A percentile compares a stretch with the other conserved stretches of the same genome.
These are phyloP conservation scores for Arabidopsis thaliana DNA, from an alignment of 345 rosid species.

Conservation along the genomic window DNA sequence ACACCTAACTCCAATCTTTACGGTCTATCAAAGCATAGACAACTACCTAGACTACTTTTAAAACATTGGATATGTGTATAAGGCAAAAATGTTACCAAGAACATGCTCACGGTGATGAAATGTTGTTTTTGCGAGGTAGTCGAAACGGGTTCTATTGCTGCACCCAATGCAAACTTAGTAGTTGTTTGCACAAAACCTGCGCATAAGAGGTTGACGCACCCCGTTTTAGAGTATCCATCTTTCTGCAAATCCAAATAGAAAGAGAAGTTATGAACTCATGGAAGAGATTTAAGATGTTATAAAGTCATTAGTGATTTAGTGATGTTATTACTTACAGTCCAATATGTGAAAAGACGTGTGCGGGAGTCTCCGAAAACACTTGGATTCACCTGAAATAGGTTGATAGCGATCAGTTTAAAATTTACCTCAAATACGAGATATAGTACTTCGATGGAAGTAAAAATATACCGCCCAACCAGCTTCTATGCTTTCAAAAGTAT, in stretches of 20 bases:
- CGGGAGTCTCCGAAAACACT: conserved; percentile 38
- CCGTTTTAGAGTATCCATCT: conserved; percentile 45
- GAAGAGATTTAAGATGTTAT: background rate
- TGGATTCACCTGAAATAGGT: conserved; percentile 43
- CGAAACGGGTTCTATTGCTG: conserved; percentile 30
- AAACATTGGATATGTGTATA: too few species aligned
- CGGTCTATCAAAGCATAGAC: too few species aligned
- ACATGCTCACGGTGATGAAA: conserved; percentile 25
- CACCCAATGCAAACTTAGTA: conserved; percentile 39
- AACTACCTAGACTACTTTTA: too few species aligned
- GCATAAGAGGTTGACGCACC: conserved; percentile 56
- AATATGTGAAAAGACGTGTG: conserved; percentile 42
- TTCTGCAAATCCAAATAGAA: conserved; percentile 29
- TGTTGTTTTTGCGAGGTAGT: conserved; percentile 27
- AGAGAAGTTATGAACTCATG: background rate
- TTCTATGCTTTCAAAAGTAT: conserved; percentile 51
- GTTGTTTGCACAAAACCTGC: conserved; percentile 60
- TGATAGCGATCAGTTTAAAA: background rate
- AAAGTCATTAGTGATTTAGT: background rate
- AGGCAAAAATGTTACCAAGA: conserved; percentile 40
- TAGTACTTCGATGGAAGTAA: background rate
- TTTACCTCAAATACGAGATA: background rate
- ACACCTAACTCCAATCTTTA: too few species aligned
- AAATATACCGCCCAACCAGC: conserved; percentile 57
- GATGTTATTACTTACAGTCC: conserved; percentile 48